These are phyloP conservation scores for Malus sieversii DNA, from an alignment of 306 rosid genomes.

Conservation along the genomic window DNA sequence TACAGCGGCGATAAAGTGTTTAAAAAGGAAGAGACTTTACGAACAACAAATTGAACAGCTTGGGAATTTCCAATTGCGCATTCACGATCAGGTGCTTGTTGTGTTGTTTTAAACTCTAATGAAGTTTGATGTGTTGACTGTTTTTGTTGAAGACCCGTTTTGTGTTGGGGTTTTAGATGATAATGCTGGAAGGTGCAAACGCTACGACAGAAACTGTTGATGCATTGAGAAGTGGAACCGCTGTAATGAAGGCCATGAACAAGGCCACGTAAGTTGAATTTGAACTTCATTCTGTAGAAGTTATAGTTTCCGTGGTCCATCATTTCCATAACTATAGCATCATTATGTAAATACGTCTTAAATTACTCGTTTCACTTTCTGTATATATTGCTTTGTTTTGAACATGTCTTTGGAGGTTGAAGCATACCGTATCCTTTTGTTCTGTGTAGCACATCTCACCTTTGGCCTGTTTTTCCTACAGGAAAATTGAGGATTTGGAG, in stretches of 20 bases:
- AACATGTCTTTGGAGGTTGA: neutral
- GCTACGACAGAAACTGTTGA: constrained; percentile 98
- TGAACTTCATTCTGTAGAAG: neutral
- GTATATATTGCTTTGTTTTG: neutral
- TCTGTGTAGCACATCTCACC: neutral
- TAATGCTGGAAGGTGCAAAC: constrained; percentile 94
- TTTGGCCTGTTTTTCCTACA: constrained; percentile 20
- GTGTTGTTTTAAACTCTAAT: neutral
- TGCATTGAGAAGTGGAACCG: constrained; percentile 87
- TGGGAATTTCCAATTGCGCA: constrained; percentile 95
- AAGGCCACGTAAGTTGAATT: constrained; percentile 67
- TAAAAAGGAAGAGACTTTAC: constrained; percentile 87
- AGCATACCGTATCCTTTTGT: neutral
- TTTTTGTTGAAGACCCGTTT: neutral
- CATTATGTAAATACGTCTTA: neutral
- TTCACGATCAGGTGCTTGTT: constrained; percentile 81
- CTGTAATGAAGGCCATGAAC: constrained; percentile 98
- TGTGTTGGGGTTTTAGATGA: constrained; percentile 46
- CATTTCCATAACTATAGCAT: neutral
- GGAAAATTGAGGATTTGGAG: constrained; percentile 93
- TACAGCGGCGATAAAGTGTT: constrained; percentile 96
- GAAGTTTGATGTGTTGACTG: neutral
- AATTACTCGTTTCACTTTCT: neutral
- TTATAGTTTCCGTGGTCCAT: neutral
- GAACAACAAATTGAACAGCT: constrained; percentile 97